Conservation (phyloP, 441 rosid species). For the Populus trichocarpa region DNA sequence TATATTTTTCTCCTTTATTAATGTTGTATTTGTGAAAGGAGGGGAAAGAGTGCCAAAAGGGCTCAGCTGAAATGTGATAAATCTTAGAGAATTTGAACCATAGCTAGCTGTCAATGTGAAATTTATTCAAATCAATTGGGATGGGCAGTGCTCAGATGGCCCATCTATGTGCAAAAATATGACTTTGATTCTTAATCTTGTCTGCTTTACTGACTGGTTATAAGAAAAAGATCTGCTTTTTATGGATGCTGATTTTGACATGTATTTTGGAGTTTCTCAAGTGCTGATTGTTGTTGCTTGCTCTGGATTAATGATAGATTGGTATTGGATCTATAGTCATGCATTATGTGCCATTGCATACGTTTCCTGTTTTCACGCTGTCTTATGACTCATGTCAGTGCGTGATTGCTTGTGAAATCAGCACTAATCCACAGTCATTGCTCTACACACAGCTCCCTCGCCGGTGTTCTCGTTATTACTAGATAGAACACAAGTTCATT, state of each 20-base stretch:
- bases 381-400: not conserved
- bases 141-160: not conserved
- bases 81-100: not conserved
- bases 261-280: not conserved
- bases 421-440: not conserved
- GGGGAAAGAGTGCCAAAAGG: too few species aligned
- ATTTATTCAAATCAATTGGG: not conserved
- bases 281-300: not conserved
- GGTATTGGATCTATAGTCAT: not conserved
- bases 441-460: not conserved
- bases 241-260: not conserved
- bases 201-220: not conserved
- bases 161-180: not conserved
- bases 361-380: not conserved
- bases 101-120: not conserved
- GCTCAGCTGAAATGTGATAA: too few species aligned
- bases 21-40: too few species aligned
- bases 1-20: too few species aligned
- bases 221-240: not conserved
- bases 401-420: not conserved
- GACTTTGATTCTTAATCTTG: not conserved
- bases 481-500: not conserved
- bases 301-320: not conserved
- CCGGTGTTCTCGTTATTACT: not conserved
- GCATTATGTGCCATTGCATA: not conserved